Evolutionary conservation across 1,284 basidiomycete species (phyloP).

Genomic region (Uromyces viciae-fabae): DNA sequence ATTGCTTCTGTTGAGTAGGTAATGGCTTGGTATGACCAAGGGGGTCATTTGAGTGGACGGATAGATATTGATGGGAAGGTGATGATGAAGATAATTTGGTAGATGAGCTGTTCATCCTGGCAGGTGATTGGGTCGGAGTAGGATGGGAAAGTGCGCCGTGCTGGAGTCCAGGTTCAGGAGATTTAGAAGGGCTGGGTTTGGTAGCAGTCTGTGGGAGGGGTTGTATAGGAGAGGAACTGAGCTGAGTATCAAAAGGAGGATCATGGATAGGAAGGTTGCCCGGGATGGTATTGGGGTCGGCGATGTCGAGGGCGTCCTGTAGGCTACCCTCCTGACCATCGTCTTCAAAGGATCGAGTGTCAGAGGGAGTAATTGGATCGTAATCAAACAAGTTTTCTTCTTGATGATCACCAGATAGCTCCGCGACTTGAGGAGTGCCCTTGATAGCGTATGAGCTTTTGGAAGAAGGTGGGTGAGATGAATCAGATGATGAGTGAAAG

Average conservation of each 20-base stretch:
- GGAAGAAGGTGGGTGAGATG: background rate
- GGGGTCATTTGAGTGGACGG: background rate
- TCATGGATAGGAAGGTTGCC: background rate
- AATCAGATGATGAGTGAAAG: background rate
- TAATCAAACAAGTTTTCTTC: background rate
- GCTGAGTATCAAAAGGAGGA: background rate
- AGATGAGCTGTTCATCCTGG: background rate
- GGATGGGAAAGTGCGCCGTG: slow-evolving; percentile 11
- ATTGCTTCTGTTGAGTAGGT: background rate
- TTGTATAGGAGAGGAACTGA: background rate
- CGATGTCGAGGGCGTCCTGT: slow-evolving; percentile 31
- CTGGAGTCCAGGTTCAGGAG: slow-evolving; percentile 5
- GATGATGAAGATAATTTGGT: background rate
- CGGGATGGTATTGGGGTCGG: slow-evolving; percentile 1
- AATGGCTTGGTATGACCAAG: background rate
- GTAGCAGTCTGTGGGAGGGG: background rate
- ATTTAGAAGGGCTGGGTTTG: background rate
- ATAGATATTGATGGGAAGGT: background rate
- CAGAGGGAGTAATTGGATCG: slow-evolving; percentile 22
- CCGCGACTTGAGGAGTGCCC: too few species aligned
- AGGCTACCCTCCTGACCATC: slow-evolving; percentile 35
- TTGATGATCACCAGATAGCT: background rate
- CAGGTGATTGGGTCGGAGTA: too few species aligned
- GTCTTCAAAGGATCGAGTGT: slow-evolving; percentile 34
- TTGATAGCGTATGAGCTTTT: too few species aligned